A percentile compares a stretch with the other conserved stretches of the same genome.
phyloP scores from a whole-genome alignment of 345 rosid species.

The Tarenaya hassleriana region DNA sequence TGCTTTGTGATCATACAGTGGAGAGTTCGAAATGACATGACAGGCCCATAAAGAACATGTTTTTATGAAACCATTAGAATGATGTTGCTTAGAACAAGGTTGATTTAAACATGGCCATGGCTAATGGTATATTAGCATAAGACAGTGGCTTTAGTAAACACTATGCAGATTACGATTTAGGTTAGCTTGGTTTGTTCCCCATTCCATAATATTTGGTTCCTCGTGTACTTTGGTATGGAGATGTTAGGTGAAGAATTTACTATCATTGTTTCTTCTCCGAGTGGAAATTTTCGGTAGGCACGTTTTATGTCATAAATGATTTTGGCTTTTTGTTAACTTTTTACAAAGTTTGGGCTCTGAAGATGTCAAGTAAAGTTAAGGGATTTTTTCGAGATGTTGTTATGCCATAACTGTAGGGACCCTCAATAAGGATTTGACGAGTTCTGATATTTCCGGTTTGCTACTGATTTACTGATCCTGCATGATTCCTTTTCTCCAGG shows the following conservation, averaged over 20 bases:
- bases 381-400: background rate
- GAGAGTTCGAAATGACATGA: too few relatives aligned
- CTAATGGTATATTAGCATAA: background rate
- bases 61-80: too few relatives aligned
- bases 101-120: slow-evolving; percentile 10
- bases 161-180: background rate
- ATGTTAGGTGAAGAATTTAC: background rate
- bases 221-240: background rate
- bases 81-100: too few relatives aligned
- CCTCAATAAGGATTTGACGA: background rate
- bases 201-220: background rate
- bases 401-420: too few relatives aligned
- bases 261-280: slow-evolving; percentile 5
- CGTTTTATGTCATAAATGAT: background rate
- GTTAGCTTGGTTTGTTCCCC: slow-evolving; percentile 3
- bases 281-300: background rate
- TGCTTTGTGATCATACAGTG: too few relatives aligned
- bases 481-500: slow-evolving; percentile 40
- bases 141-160: background rate
- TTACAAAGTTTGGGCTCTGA: too few relatives aligned
- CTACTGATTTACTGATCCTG: background rate
- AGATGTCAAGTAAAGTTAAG: background rate
- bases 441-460: background rate
- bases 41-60: too few relatives aligned
- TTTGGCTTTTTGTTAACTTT: background rate